Conservation (phyloP, 768 basidiomycete genomes). For the Tubosaeta brunneosetosa region DNA sequence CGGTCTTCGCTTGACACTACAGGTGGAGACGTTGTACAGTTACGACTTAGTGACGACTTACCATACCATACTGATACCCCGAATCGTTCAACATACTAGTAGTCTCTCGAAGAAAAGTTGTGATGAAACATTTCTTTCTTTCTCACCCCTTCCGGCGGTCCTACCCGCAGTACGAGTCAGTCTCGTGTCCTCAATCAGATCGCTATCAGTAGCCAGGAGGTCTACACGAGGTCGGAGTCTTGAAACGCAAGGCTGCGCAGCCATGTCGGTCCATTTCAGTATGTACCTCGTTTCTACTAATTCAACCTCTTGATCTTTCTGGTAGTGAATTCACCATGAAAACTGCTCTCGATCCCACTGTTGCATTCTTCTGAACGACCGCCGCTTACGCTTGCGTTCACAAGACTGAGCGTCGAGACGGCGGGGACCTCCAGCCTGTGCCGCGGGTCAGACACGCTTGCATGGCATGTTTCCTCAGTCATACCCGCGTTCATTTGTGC, state of each 20-base stretch:
- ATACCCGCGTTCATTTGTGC: constrained; percentile 12
- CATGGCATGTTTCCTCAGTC: constrained; percentile 11
- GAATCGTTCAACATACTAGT: constrained; percentile 17
- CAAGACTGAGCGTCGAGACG: not conserved
- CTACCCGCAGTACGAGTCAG: not conserved
- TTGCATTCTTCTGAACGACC: no score
- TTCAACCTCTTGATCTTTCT: constrained; percentile 5
- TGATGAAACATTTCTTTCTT: not conserved
- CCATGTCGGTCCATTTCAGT: constrained; percentile 4
- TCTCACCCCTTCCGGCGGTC: not conserved
- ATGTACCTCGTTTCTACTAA: constrained; percentile 5
- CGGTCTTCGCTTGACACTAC: not conserved
- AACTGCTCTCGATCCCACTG: not conserved
- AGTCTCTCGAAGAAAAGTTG: not conserved
- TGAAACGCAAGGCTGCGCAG: constrained; percentile 10
- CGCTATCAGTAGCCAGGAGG: constrained; percentile 18
- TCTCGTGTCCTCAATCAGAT: constrained; percentile 2
- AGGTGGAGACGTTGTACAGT: constrained; percentile 2
- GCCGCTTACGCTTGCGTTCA: not conserved
- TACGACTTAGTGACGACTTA: constrained; percentile 12
- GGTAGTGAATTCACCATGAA: not conserved
- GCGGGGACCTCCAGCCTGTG: not conserved
- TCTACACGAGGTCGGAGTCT: constrained; percentile 17
- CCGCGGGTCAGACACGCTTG: constrained; percentile 4
- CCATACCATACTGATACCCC: constrained; percentile 21